Evolutionary conservation across 805 yeast species (phyloP).

Genomic region (Starmerella bombi): DNA sequence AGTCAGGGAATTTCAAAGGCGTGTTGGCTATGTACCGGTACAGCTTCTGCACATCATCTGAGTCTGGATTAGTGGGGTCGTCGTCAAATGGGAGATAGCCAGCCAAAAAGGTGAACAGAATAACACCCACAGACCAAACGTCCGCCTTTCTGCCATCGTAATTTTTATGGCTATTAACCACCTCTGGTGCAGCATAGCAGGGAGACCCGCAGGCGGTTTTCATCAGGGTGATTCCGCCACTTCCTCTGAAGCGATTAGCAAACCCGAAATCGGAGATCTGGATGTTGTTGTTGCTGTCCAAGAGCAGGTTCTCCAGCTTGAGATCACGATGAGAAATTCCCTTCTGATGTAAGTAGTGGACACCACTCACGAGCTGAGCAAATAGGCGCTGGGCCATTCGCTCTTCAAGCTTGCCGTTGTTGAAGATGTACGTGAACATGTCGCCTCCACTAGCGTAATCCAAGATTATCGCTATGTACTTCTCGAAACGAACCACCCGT

Average conservation of each 20-base stretch:
- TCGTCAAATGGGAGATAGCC: slow-evolving; percentile 97
- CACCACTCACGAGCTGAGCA: slow-evolving; percentile 89
- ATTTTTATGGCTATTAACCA: slow-evolving; percentile 64
- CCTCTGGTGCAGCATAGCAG: slow-evolving; percentile 96
- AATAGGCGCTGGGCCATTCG: slow-evolving; percentile 72
- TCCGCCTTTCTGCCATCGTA: slow-evolving; percentile 91
- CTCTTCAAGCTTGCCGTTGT: slow-evolving; percentile 77
- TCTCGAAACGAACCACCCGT: slow-evolving; percentile 85
- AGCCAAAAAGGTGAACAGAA: slow-evolving; percentile 89
- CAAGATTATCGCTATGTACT: slow-evolving; percentile 88
- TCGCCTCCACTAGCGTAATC: slow-evolving; percentile 98
- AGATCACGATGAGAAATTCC: slow-evolving; percentile 71
- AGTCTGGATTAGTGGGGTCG: slow-evolving; percentile 92
- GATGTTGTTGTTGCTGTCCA: slow-evolving; percentile 77
- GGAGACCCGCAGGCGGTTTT: slow-evolving; percentile 94
- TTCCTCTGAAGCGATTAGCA: slow-evolving; percentile 59
- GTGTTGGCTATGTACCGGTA: slow-evolving; percentile 87
- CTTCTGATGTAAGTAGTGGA: slow-evolving; percentile 71
- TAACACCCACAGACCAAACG: slow-evolving; percentile 95
- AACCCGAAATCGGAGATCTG: slow-evolving; percentile 88
- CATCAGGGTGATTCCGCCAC: slow-evolving; percentile 50
- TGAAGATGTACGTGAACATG: slow-evolving; percentile 79
- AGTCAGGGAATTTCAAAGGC: slow-evolving; percentile 89
- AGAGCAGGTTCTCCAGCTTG: slow-evolving; percentile 56
- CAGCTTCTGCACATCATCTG: slow-evolving; percentile 79